Evolutionary conservation across 192 early-diverging fungal genomes (phyloP).

Genomic region (Coemansia sp.): DNA sequence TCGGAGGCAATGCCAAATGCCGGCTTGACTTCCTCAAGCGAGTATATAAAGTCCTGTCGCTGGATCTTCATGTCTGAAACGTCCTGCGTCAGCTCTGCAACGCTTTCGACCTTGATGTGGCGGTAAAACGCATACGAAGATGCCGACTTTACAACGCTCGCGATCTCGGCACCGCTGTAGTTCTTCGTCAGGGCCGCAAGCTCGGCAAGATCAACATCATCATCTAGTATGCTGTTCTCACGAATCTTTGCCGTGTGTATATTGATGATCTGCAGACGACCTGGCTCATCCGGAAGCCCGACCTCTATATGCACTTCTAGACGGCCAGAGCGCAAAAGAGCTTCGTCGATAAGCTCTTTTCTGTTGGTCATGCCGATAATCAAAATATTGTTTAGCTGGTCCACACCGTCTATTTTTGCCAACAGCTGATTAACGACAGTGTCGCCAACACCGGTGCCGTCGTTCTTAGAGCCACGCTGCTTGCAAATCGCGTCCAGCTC

Average conservation of each 20-base stretch:
- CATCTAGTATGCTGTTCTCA: constrained; percentile 72
- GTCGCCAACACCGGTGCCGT: constrained; percentile 93
- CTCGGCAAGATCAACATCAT: constrained; percentile 81
- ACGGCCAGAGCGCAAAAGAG: constrained; percentile 90
- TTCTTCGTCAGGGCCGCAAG: constrained; percentile 90
- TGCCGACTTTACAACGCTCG: constrained; percentile 87
- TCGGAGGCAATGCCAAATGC: constrained; percentile 93
- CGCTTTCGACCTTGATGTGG: constrained; percentile 89
- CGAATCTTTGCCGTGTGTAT: constrained; percentile 89
- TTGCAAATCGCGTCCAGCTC: constrained; percentile 99
- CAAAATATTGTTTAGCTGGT: constrained; percentile 96
- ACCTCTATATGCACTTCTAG: constrained; percentile 98
- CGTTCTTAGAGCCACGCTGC: constrained; percentile 89
- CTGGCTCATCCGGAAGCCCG: constrained; percentile 86
- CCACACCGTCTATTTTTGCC: constrained; percentile 99
- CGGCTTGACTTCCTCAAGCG: constrained; percentile 89
- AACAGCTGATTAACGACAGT: constrained; percentile 97
- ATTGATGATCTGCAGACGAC: constrained; percentile 92
- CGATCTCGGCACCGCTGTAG: constrained; percentile 96
- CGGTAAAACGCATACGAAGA: constrained; percentile 95
- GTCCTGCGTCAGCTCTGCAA: constrained; percentile 79
- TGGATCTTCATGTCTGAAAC: constrained; percentile 85
- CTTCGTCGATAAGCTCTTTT: constrained; percentile 98
- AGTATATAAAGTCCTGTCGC: constrained; percentile 81
- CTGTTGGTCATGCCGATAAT: constrained; percentile 99